Evolutionary conservation across 306 rosid species (phyloP).

Genomic region (Delonix regia): DNA sequence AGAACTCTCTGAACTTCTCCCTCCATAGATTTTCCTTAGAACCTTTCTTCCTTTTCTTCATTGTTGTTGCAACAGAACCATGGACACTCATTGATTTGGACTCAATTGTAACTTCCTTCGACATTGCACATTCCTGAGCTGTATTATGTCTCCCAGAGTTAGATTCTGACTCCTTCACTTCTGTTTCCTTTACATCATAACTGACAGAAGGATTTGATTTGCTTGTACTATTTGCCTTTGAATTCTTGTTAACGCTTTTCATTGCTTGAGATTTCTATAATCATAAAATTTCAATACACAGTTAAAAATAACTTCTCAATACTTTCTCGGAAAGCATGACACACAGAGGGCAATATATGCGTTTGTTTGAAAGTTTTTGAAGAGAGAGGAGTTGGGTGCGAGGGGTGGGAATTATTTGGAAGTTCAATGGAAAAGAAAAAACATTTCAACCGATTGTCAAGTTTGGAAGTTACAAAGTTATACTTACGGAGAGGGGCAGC

Average conservation of each 20-base stretch:
- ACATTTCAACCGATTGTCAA: too few species aligned
- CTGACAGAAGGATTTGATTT: conserved; percentile 26
- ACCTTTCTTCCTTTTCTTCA: conserved; percentile 40
- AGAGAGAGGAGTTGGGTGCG: background rate
- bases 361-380: background rate
- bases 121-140: conserved; percentile 23
- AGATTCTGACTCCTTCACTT: conserved; percentile 18
- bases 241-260: conserved; percentile 29
- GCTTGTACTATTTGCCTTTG: conserved; percentile 29
- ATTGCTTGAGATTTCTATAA: conserved; percentile 46
- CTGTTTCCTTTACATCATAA: conserved; percentile 34
- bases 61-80: conserved; percentile 34
- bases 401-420: background rate
- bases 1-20: conserved; percentile 47
- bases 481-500: background rate
- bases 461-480: too few species aligned
- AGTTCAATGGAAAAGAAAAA: too few species aligned
- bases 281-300: conserved; percentile 8
- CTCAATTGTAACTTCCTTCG: conserved; percentile 26
- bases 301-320: background rate
- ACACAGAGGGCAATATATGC: background rate
- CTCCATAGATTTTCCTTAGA: conserved; percentile 38
- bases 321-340: background rate
- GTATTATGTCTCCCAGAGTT: conserved; percentile 31
- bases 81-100: background rate